Evolutionary conservation across 352 stramenopile genomes (phyloP).

Genomic region (Pythium graminicola): DNA sequence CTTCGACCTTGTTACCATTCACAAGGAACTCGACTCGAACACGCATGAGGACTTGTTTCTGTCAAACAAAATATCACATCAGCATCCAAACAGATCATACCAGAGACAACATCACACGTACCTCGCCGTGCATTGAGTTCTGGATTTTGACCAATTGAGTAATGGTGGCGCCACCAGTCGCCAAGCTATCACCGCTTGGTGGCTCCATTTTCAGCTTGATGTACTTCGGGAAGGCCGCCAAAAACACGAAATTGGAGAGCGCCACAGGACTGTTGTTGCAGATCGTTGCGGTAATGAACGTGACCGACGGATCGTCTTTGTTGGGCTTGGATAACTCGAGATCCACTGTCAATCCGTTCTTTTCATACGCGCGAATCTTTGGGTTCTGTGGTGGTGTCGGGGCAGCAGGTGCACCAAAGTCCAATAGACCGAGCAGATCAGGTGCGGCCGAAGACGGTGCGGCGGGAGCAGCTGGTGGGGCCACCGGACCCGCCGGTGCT

Average conservation of each 20-base stretch:
- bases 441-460: conserved; percentile 5
- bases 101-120: conserved; percentile 20
- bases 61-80: not conserved
- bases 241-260: conserved; percentile 91
- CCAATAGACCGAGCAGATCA: conserved; percentile 68
- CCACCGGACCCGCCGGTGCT: conserved; percentile 14
- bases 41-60: conserved; percentile 86
- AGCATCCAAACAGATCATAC: not conserved
- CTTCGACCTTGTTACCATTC: conserved; percentile 79
- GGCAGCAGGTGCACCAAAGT: conserved; percentile 45
- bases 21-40: conserved; percentile 81
- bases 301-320: conserved; percentile 87
- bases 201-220: conserved; percentile 98
- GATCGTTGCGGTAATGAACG: conserved; percentile 90
- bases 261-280: conserved; percentile 84
- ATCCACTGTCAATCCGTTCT: conserved; percentile 92
- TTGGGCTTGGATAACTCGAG: conserved; percentile 92
- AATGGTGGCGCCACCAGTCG: conserved; percentile 69
- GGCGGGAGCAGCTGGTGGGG: not conserved
- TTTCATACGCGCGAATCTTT: conserved; percentile 91
- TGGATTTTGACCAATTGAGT: conserved; percentile 96
- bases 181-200: conserved; percentile 87
- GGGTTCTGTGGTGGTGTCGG: conserved; percentile 32
- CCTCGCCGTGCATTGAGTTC: conserved; percentile 92
- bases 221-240: conserved; percentile 96